These are phyloP conservation scores for Senna tora DNA, from an alignment of 306 rosid genomes.

Conservation along the genomic window DNA sequence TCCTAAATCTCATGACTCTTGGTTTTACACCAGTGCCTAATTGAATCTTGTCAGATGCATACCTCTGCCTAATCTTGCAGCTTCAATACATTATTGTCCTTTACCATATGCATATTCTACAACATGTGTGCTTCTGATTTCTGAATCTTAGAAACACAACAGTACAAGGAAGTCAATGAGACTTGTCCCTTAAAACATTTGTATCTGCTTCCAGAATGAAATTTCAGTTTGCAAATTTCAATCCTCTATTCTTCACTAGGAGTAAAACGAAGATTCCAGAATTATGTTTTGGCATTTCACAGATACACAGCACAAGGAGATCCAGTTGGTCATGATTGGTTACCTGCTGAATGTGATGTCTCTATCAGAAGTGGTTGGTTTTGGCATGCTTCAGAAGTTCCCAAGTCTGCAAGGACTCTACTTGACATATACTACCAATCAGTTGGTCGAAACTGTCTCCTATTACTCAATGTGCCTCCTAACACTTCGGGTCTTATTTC, in stretches of 20 bases:
- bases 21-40: background rate
- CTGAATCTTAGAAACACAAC: background rate
- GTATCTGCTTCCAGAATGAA: background rate
- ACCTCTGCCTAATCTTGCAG: background rate
- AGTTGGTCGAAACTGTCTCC: conserved; percentile 74
- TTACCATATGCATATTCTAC: background rate
- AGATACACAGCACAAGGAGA: conserved; percentile 74
- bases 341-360: conserved; percentile 86
- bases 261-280: background rate
- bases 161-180: background rate
- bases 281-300: conserved; percentile 34
- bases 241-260: background rate
- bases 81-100: background rate
- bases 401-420: conserved; percentile 74
- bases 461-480: conserved; percentile 87
- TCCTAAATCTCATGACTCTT: background rate
- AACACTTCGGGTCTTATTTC: conserved; percentile 92
- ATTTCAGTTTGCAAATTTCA: background rate
- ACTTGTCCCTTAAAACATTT: background rate
- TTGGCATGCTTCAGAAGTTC: conserved; percentile 84
- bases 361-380: conserved; percentile 94
- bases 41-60: background rate
- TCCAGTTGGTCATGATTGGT: conserved; percentile 77
- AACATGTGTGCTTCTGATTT: background rate
- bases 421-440: conserved; percentile 89